Conservation (phyloP, 306 rosid species). For the Astragalus membranaceus region DNA sequence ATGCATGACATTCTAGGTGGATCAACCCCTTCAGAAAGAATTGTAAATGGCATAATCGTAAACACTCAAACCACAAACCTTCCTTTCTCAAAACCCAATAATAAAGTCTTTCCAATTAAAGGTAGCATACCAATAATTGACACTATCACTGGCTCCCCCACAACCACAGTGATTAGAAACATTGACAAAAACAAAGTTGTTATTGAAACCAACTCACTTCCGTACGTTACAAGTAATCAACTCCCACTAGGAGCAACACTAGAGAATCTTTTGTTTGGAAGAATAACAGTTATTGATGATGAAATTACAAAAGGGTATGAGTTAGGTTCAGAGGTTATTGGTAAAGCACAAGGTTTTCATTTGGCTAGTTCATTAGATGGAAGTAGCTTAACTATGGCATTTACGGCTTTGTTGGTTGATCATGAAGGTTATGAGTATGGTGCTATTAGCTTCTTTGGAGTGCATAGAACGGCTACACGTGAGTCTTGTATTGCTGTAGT, state of each 20-base stretch:
- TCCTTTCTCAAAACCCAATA: constrained; percentile 45
- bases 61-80: constrained; percentile 20
- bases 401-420: constrained; percentile 10
- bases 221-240: constrained; percentile 1
- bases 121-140: constrained; percentile 23
- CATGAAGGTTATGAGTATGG: constrained; percentile 13
- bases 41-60: constrained; percentile 22
- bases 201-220: constrained; percentile 12
- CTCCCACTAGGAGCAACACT: constrained; percentile 10
- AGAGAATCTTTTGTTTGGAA: constrained; percentile 35
- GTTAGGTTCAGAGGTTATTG: constrained; percentile 18
- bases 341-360: constrained; percentile 40
- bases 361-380: constrained; percentile 40
- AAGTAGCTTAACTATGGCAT: constrained; percentile 40
- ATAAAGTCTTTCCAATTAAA: constrained; percentile 24
- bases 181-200: constrained; percentile 24
- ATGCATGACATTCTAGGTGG: constrained; percentile 21
- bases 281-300: constrained; percentile 39
- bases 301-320: constrained; percentile 30
- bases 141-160: background rate
- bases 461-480: constrained; percentile 17
- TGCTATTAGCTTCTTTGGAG: constrained; percentile 34
- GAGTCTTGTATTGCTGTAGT: constrained; percentile 33
- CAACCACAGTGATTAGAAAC: constrained; percentile 8
- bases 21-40: constrained; percentile 37